Evolutionary conservation across 2,329 filamentous ascomycete genomes (phyloP).

Genomic region (Diaporthe sp.): DNA sequence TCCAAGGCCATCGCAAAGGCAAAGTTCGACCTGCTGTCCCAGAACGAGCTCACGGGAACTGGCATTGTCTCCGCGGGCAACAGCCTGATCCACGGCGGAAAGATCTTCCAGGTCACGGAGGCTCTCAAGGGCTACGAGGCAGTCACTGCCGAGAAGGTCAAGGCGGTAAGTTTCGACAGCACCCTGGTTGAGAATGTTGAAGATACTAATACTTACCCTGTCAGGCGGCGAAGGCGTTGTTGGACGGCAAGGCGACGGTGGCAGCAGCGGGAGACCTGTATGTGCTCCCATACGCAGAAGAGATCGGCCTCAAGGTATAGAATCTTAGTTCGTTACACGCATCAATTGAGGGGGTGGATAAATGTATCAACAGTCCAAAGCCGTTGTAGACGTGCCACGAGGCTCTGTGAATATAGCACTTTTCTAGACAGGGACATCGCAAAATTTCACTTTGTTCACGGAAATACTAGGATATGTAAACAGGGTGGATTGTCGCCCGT

Average conservation of each 20-base stretch:
- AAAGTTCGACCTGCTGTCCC: constrained; percentile 91
- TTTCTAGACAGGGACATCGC: constrained; percentile 48
- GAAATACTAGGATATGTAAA: background rate
- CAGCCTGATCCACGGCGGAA: constrained; percentile 82
- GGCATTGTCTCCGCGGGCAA: constrained; percentile 87
- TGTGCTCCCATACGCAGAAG: constrained; percentile 90
- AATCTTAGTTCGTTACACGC: constrained; percentile 42
- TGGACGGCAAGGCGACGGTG: constrained; percentile 90
- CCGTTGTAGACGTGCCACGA: constrained; percentile 51
- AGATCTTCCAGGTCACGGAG: constrained; percentile 85
- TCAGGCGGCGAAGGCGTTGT: constrained; percentile 87
- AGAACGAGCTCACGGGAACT: constrained; percentile 79
- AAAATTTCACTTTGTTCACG: constrained; percentile 29
- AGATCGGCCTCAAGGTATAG: constrained; percentile 95
- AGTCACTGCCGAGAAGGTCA: constrained; percentile 86
- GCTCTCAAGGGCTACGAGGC: constrained; percentile 81
- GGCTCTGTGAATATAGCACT: constrained; percentile 59
- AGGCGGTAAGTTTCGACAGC: constrained; percentile 71
- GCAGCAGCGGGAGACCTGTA: constrained; percentile 92
- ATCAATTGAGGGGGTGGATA: constrained; percentile 37
- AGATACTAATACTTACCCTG: constrained; percentile 43
- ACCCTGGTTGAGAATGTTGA: background rate
- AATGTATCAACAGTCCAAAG: constrained; percentile 55
- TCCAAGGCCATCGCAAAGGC: constrained; percentile 92
- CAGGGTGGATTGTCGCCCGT: background rate